A percentile compares a stretch with the other conserved stretches of the same genome.
phyloP scores from a whole-genome alignment of 768 basidiomycete species.

The Austroboletus festivus region DNA sequence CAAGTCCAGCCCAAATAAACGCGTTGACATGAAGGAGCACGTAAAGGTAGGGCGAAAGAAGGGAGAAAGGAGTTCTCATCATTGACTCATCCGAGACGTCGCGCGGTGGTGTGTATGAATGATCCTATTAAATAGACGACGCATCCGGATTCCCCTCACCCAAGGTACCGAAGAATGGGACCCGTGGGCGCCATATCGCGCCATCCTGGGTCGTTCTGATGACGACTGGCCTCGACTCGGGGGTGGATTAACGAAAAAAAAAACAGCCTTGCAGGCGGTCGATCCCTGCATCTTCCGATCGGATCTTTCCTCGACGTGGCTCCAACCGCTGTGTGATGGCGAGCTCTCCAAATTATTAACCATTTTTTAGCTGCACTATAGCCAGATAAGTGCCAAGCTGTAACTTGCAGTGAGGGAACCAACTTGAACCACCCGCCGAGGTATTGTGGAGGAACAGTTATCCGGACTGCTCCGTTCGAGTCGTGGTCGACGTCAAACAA shows the following conservation, averaged over 20 bases:
- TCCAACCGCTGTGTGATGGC: not conserved
- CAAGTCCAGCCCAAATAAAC: not conserved
- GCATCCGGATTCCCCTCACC: not conserved
- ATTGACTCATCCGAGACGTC: not conserved
- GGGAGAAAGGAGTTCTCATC: slow-evolving; percentile 4
- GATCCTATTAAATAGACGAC: not conserved
- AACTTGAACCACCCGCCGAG: too few species aligned
- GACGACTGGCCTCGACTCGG: not conserved
- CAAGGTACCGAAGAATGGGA: not conserved
- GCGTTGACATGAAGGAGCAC: not conserved
- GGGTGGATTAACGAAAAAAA: not conserved
- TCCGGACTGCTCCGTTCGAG: too few species aligned
- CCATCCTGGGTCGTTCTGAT: not conserved
- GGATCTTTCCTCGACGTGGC: not conserved
- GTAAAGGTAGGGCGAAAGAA: not conserved
- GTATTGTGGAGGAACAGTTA: too few species aligned
- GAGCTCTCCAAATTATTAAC: too few species aligned
- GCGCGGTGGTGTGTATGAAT: not conserved
- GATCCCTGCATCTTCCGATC: not conserved
- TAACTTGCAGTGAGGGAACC: too few species aligned
- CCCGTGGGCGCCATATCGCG: not conserved
- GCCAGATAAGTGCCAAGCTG: too few species aligned
- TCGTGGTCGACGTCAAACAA: too few species aligned
- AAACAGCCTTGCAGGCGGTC: not conserved
- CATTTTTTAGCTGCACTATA: too few species aligned